Conservation (phyloP, 1,284 basidiomycete genomes). For the Rhodotorula sp. region DNA sequence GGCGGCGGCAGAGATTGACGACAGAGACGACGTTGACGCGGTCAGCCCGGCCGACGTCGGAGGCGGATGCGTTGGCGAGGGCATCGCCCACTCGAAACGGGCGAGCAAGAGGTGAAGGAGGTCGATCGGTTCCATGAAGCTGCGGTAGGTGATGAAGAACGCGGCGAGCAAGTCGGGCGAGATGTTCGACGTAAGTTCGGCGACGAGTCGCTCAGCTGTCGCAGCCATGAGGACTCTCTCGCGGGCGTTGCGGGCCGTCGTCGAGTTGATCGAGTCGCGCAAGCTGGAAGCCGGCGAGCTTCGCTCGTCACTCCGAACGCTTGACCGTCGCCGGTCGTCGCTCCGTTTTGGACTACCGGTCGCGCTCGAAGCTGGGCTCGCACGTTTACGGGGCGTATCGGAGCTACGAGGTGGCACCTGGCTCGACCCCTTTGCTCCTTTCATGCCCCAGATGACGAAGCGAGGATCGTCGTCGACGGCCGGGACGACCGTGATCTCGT, state of each 20-base stretch:
- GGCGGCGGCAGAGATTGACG: background rate
- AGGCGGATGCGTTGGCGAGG: background rate
- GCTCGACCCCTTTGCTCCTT: background rate
- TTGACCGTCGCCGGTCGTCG: constrained; percentile 19
- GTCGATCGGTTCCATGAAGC: constrained; percentile 72
- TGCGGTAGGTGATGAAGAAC: constrained; percentile 83
- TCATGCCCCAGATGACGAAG: constrained; percentile 77
- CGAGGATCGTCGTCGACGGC: constrained; percentile 73
- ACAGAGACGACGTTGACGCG: background rate
- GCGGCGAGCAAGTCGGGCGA: constrained; percentile 74
- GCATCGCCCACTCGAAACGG: constrained; percentile 80
- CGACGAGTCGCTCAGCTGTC: constrained; percentile 85
- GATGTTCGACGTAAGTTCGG: constrained; percentile 77
- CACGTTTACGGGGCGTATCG: background rate
- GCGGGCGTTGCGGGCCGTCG: too few relatives aligned
- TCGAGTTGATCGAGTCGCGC: constrained; percentile 24
- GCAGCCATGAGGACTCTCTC: constrained; percentile 63
- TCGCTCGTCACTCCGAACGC: background rate
- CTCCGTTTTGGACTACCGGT: constrained; percentile 23
- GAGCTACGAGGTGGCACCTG: background rate
- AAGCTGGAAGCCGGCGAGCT: constrained; percentile 30
- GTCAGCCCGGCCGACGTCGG: background rate
- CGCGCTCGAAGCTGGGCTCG: constrained; percentile 49
- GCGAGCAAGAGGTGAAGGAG: constrained; percentile 73
- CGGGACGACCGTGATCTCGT: constrained; percentile 49